phyloP scores from a whole-genome alignment of 2,329 filamentous ascomycete species.

The Fusarium keratoplasticum region DNA sequence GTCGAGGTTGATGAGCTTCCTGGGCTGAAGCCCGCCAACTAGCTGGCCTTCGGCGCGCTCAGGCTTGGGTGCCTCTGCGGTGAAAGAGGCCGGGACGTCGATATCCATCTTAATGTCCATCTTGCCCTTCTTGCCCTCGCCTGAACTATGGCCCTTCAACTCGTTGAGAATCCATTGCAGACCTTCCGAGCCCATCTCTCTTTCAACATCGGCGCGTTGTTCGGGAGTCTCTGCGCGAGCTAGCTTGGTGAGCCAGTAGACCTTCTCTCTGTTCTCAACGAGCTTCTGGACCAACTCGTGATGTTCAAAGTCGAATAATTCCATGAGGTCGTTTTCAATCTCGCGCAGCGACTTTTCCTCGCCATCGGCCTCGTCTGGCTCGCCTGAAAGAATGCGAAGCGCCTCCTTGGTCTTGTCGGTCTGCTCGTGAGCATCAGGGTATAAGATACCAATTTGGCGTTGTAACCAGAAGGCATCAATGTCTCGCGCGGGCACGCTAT shows the following conservation, averaged over 20 bases:
- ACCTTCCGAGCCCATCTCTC: slow-evolving; percentile 91
- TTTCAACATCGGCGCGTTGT: slow-evolving; percentile 81
- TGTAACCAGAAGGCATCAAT: slow-evolving; percentile 99
- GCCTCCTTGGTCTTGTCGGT: slow-evolving; percentile 92
- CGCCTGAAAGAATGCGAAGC: slow-evolving; percentile 83
- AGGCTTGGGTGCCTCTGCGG: slow-evolving; percentile 59
- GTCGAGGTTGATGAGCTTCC: slow-evolving; percentile 90
- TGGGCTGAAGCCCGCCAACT: slow-evolving; percentile 86
- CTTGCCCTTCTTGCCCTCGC: slow-evolving; percentile 70
- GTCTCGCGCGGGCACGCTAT: slow-evolving; percentile 81
- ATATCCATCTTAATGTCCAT: slow-evolving; percentile 97
- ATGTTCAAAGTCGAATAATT: slow-evolving; percentile 97
- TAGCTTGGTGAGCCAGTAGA: slow-evolving; percentile 94
- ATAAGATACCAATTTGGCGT: slow-evolving; percentile 87
- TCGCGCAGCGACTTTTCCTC: slow-evolving; percentile 89
- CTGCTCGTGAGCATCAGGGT: slow-evolving; percentile 91
- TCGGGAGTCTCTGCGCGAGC: slow-evolving; percentile 84
- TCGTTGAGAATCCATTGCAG: slow-evolving; percentile 89
- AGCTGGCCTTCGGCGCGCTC: slow-evolving; percentile 75
- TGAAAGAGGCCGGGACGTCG: slow-evolving; percentile 74
- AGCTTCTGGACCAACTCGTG: slow-evolving; percentile 92
- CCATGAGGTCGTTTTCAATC: slow-evolving; percentile 98
- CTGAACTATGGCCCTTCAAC: slow-evolving; percentile 77
- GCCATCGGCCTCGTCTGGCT: slow-evolving; percentile 75
- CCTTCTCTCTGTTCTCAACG: slow-evolving; percentile 90